Evolutionary conservation across 306 rosid species (phyloP).

Genomic region (Clitoria ternatea): DNA sequence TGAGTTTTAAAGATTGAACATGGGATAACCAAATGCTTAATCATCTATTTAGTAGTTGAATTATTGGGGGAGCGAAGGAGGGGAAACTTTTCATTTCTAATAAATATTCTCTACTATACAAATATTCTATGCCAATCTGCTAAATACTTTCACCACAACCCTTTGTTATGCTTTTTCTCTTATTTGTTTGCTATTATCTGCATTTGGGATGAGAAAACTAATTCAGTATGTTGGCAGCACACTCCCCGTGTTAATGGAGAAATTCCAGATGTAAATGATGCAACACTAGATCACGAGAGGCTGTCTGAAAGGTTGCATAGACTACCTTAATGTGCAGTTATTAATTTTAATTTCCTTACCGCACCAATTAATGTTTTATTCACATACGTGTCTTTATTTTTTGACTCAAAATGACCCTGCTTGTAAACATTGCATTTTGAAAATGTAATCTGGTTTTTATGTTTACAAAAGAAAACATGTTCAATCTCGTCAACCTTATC

Average conservation of each 20-base stretch:
- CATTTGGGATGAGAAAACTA: conserved; percentile 22
- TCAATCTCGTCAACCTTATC: neutral
- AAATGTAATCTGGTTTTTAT: neutral
- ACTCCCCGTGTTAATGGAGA: conserved; percentile 92
- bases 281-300: conserved; percentile 83
- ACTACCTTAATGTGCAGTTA: conserved; percentile 15
- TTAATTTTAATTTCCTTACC: conserved; percentile 5
- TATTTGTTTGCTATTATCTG: conserved; percentile 19
- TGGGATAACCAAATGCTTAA: too few relatives aligned
- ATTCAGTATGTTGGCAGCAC: conserved; percentile 69
- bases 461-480: conserved; percentile 10
- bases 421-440: neutral
- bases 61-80: neutral
- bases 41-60: too few relatives aligned
- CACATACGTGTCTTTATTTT: neutral
- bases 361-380: neutral
- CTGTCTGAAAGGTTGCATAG: conserved; percentile 66
- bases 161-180: conserved; percentile 10
- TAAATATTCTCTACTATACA: neutral
- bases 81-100: neutral
- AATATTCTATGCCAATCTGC: neutral
- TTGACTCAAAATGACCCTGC: neutral
- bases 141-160: neutral
- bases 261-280: conserved; percentile 91
- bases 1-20: too few relatives aligned